Evolutionary conservation across 768 basidiomycete genomes (phyloP).

Genomic region (Leccinum barrowsii): DNA sequence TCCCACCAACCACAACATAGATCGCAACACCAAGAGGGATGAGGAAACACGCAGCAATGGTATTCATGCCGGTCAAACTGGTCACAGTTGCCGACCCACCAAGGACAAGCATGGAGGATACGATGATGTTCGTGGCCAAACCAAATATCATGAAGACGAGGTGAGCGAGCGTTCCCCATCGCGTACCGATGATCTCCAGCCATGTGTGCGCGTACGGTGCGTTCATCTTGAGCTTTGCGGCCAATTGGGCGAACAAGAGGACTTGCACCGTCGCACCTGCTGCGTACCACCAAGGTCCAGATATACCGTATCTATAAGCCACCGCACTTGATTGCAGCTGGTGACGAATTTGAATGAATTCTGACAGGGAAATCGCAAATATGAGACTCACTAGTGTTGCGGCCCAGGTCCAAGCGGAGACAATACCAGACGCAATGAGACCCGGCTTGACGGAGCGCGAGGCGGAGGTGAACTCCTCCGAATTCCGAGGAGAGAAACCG

Average conservation of each 20-base stretch:
- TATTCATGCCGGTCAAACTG: slow-evolving; percentile 85
- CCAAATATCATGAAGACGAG: slow-evolving; percentile 88
- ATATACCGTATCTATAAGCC: slow-evolving; percentile 82
- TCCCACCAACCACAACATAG: slow-evolving; percentile 84
- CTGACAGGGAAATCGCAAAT: neutral
- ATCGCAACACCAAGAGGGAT: slow-evolving; percentile 85
- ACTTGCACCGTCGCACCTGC: slow-evolving; percentile 88
- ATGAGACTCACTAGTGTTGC: slow-evolving; percentile 56
- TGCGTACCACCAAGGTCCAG: slow-evolving; percentile 90
- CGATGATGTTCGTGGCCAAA: slow-evolving; percentile 88
- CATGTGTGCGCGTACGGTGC: slow-evolving; percentile 87
- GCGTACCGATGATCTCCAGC: slow-evolving; percentile 75
- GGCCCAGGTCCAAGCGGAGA: slow-evolving; percentile 91
- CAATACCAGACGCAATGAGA: slow-evolving; percentile 88
- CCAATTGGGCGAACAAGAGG: slow-evolving; percentile 86
- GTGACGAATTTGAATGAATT: slow-evolving; percentile 6
- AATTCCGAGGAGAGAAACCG: slow-evolving; percentile 67
- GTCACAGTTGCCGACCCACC: slow-evolving; percentile 87
- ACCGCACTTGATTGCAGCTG: slow-evolving; percentile 79
- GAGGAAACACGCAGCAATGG: slow-evolving; percentile 87
- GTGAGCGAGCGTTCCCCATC: slow-evolving; percentile 83
- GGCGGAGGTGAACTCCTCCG: slow-evolving; percentile 83
- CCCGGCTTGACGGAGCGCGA: slow-evolving; percentile 87
- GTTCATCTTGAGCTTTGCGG: slow-evolving; percentile 88
- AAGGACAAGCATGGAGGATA: slow-evolving; percentile 80